Percentiles rank a stretch among this genome's conserved stretches.
Evolutionary conservation across 805 yeast genomes (phyloP).

Genomic region (Myxozyma lipomycoides): DNA sequence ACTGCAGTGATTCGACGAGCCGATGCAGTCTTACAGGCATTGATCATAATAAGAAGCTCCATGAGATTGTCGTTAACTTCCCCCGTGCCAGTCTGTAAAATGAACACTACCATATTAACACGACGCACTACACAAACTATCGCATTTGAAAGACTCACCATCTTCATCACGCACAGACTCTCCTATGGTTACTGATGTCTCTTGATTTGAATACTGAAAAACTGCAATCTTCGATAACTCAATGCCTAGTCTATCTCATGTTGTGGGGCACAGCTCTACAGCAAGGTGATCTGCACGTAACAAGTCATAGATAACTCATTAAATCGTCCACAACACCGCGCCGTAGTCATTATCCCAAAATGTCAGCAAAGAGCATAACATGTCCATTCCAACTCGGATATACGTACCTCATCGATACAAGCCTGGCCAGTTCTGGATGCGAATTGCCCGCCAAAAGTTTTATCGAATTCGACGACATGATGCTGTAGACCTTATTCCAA

Average conservation of each 20-base stretch:
- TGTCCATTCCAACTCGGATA: too few relatives aligned
- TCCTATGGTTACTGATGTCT: conserved; percentile 81
- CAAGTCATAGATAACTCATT: neutral
- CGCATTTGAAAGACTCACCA: conserved; percentile 29
- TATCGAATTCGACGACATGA: conserved; percentile 49
- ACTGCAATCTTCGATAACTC: conserved; percentile 72
- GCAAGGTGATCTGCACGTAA: neutral
- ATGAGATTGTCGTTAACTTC: conserved; percentile 78
- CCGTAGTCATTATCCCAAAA: too few relatives aligned
- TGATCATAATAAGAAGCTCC: conserved; percentile 84
- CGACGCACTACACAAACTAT: conserved; percentile 23
- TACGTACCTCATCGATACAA: conserved; percentile 52
- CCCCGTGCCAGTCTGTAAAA: conserved; percentile 74
- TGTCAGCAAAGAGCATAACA: too few relatives aligned
- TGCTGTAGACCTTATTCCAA: too few relatives aligned
- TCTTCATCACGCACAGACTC: conserved; percentile 91
- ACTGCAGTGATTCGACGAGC: conserved; percentile 93
- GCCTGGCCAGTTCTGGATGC: conserved; percentile 77
- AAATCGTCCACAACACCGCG: neutral
- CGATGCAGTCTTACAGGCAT: conserved; percentile 94
- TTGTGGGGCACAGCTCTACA: neutral
- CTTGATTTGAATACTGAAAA: conserved; percentile 80
- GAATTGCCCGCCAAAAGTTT: conserved; percentile 53
- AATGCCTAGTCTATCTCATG: conserved; percentile 50
- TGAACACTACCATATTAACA: conserved; percentile 27